These are phyloP conservation scores for Phanerochaete sordida DNA, from an alignment of 768 basidiomycete species.

Conservation along the genomic window DNA sequence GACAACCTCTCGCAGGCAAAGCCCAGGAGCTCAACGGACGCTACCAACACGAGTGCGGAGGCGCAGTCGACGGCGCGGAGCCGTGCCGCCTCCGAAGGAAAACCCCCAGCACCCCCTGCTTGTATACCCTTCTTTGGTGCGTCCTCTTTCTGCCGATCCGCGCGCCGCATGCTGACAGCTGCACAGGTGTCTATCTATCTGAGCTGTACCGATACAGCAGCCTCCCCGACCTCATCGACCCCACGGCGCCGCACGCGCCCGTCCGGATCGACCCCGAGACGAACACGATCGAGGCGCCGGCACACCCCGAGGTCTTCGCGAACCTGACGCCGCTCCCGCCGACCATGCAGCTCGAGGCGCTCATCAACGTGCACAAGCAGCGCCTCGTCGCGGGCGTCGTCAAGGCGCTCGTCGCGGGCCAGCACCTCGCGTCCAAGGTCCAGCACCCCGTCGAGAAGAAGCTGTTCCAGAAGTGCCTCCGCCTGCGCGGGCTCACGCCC, in stretches of 20 bases:
- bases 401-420: slow-evolving; percentile 76
- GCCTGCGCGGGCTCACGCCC: slow-evolving; percentile 61
- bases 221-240: slow-evolving; percentile 80
- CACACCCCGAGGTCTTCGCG: slow-evolving; percentile 77
- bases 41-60: slow-evolving; percentile 46
- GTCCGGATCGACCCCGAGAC: slow-evolving; percentile 63
- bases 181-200: slow-evolving; percentile 69
- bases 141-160: slow-evolving; percentile 18
- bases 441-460: slow-evolving; percentile 71
- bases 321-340: slow-evolving; percentile 67
- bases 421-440: slow-evolving; percentile 74
- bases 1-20: slow-evolving; percentile 65
- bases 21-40: slow-evolving; percentile 51
- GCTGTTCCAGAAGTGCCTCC: slow-evolving; percentile 71
- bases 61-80: slow-evolving; percentile 28
- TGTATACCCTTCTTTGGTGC: slow-evolving; percentile 85
- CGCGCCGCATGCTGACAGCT: not conserved
- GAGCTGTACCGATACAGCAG: slow-evolving; percentile 61
- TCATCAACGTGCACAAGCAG: slow-evolving; percentile 90
- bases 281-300: slow-evolving; percentile 62
- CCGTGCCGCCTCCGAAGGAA: slow-evolving; percentile 37
- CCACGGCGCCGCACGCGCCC: slow-evolving; percentile 68
- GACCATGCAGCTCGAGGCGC: slow-evolving; percentile 77
- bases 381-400: slow-evolving; percentile 77
- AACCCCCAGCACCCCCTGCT: slow-evolving; percentile 40